Percentiles rank a stretch among this genome's conserved stretches.
These are phyloP conservation scores for Antrodiella citrinella DNA, from an alignment of 768 basidiomycete species.

Conservation along the genomic window DNA sequence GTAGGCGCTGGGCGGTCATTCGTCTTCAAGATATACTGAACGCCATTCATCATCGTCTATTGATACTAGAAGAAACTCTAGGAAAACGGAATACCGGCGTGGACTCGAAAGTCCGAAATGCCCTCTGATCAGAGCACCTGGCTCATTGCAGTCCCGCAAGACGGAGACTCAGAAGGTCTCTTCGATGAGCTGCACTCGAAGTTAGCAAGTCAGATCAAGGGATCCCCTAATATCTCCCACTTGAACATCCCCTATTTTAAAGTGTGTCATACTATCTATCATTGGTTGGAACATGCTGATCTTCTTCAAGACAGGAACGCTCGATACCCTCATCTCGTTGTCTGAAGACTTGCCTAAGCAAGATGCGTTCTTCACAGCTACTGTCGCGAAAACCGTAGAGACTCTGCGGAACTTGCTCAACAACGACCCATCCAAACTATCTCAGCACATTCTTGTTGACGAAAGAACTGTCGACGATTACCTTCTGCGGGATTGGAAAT, in stretches of 20 bases:
- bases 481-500: constrained; percentile 75
- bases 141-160: constrained; percentile 80
- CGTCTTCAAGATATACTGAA: too few relatives aligned
- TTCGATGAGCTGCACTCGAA: constrained; percentile 58
- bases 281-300: too few relatives aligned
- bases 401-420: constrained; percentile 85
- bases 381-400: constrained; percentile 90
- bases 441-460: constrained; percentile 72
- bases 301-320: constrained; percentile 88
- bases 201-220: constrained; percentile 49
- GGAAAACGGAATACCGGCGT: too few relatives aligned
- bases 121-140: constrained; percentile 95
- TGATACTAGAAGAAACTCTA: neutral
- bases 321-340: constrained; percentile 79
- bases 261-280: constrained; percentile 37
- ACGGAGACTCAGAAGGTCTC: constrained; percentile 77
- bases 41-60: too few relatives aligned
- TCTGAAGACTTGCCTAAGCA: constrained; percentile 93
- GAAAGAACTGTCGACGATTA: constrained; percentile 76
- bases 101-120: too few relatives aligned
- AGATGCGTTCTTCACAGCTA: constrained; percentile 78
- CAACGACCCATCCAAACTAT: constrained; percentile 72
- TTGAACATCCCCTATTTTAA: constrained; percentile 84
- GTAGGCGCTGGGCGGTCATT: too few relatives aligned
- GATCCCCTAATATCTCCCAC: constrained; percentile 46